phyloP scores from a whole-genome alignment of 345 rosid species.

The Moricandia moricandioides region DNA sequence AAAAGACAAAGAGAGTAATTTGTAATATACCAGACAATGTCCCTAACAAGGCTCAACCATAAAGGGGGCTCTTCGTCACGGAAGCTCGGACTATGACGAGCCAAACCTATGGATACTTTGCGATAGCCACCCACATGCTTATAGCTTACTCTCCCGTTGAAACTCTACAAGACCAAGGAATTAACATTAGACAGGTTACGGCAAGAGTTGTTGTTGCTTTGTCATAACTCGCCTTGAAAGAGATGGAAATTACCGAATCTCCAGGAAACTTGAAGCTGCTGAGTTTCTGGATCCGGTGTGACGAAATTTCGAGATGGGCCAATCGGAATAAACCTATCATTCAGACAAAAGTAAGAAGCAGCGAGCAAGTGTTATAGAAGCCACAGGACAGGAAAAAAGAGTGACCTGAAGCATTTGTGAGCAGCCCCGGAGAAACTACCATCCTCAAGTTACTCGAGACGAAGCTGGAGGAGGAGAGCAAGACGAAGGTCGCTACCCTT shows the following conservation, averaged over 20 bases:
- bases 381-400: no score
- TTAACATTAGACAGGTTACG: not conserved
- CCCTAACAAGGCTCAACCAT: slow-evolving; percentile 45
- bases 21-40: slow-evolving; percentile 45
- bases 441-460: no score
- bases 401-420: no score
- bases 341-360: not conserved
- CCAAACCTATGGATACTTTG: slow-evolving; percentile 9
- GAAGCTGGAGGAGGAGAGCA: no score
- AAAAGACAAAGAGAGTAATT: not conserved
- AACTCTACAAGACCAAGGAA: slow-evolving; percentile 10
- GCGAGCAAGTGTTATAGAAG: no score
- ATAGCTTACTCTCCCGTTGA: slow-evolving; percentile 20
- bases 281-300: slow-evolving; percentile 6
- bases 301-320: not conserved
- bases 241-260: slow-evolving; percentile 7
- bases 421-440: no score
- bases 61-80: slow-evolving; percentile 41
- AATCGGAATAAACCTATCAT: slow-evolving; percentile 20
- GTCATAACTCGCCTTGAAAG: not conserved
- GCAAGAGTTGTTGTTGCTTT: not conserved
- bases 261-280: not conserved
- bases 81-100: slow-evolving; percentile 32
- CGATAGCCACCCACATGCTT: not conserved
- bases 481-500: no score